Base-by-base conservation (phyloP, 805 yeast species). In the Candida vartiovaarae region DNA sequence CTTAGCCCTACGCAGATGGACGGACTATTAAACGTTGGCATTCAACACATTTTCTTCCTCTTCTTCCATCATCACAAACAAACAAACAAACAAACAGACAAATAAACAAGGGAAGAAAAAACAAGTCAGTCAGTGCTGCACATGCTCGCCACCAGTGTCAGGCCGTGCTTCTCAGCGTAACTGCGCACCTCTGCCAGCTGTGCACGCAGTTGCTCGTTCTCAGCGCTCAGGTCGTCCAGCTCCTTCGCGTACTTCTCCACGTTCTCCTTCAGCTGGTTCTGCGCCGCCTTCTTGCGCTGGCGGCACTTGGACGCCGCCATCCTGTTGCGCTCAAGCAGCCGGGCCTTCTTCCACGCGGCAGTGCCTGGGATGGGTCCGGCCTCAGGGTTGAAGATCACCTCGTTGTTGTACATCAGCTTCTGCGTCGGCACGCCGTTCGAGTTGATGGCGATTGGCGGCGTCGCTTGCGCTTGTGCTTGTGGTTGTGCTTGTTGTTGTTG, bases 261-360 rank as follows among this genome's bases (percentile, higher is more conserved):
- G 53, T 79, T 83, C 46, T 72, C 76, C 56, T 80, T 82, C 48
- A 84, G 61, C 58, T 80, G 80, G 45, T 75, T 70, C 54, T 83
- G 91, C 1, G 86, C 80, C 42, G 79, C 76, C 53, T 80, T 80
- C 61, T 80, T 80, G 34, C 84, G 65, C 53, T 80, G 83, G 51
- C 86, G 69, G 63, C 86, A 80, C 54, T 78, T 79, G 29, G 78
- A 73, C 1, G 86, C 86, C 0, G 86, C 86, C n/a, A 79, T 67
- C 47, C 86, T 62, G 54, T 80, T 80, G 43, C 86, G 62, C 53
- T 80, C 84, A 44, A 80, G 60, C 20, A 80, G 55, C 38, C 84
- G 60, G 27, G 79, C 82, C 48, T 77, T 72, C 56, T 80, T 80
- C 83, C 84, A 80, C 0, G 82, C 83, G 0, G 82, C 75, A 1